Conservation (phyloP, 2,329 filamentous ascomycete species). For the Colletotrichum sojae region DNA sequence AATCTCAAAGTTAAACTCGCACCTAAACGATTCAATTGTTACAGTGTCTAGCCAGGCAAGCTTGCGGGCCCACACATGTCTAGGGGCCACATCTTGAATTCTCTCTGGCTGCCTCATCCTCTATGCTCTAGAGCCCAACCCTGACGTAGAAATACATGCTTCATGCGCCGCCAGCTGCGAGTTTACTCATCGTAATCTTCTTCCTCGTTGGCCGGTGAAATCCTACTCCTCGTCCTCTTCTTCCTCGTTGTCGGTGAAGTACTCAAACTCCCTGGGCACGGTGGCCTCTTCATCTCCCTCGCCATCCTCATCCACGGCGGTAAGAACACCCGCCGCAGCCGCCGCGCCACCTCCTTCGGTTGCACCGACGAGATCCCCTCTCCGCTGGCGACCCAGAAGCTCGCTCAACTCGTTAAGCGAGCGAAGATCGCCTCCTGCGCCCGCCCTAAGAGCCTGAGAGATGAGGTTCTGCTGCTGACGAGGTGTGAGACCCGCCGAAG, state of each 20-base stretch:
- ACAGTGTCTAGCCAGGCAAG: conserved; percentile 27
- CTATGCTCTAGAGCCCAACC: conserved; percentile 33
- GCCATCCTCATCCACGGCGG: conserved; percentile 87
- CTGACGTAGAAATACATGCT: conserved; percentile 17
- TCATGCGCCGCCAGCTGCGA: not conserved
- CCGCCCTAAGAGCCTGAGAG: conserved; percentile 45
- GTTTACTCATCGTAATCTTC: conserved; percentile 45
- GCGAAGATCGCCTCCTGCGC: conserved; percentile 48
- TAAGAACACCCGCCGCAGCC: conserved; percentile 84
- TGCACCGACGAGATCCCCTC: conserved; percentile 44
- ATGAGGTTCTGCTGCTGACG: conserved; percentile 48
- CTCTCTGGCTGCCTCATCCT: conserved; percentile 5
- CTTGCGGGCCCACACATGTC: conserved; percentile 8
- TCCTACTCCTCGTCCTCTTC: conserved; percentile 43
- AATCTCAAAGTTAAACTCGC: not conserved
- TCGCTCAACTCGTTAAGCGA: conserved; percentile 60
- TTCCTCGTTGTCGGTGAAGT: conserved; percentile 77
- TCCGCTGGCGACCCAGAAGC: conserved; percentile 51
- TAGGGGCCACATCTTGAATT: conserved; percentile 7
- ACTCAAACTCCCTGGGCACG: conserved; percentile 81
- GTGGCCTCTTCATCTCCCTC: conserved; percentile 81
- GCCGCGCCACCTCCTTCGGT: conserved; percentile 74
- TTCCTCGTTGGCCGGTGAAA: no score
- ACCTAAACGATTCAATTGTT: conserved; percentile 27
- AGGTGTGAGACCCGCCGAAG: conserved; percentile 49